These are phyloP conservation scores for Alternaria sp. DNA, from an alignment of 2,329 filamentous ascomycete genomes.

Conservation along the genomic window DNA sequence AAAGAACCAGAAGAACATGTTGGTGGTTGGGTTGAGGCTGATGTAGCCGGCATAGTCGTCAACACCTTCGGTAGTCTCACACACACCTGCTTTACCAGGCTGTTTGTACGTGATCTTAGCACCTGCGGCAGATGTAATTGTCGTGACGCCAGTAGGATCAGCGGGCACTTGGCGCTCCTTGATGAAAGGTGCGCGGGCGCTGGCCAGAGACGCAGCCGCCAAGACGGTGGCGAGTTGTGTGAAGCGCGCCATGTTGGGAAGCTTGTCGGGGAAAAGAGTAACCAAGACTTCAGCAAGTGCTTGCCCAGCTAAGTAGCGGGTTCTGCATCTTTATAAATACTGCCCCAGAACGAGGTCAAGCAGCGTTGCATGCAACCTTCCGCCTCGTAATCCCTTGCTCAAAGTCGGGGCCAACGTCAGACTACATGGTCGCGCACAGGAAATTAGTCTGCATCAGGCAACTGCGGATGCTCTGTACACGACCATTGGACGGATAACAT, in stretches of 20 bases:
- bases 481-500: constrained; percentile 24
- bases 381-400: neutral
- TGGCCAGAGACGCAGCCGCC: constrained; percentile 26
- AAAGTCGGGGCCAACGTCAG: neutral
- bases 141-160: constrained; percentile 42
- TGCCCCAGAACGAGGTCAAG: neutral
- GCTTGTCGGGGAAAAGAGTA: constrained; percentile 16
- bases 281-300: constrained; percentile 8
- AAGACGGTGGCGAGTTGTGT: constrained; percentile 32
- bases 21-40: constrained; percentile 45
- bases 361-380: neutral
- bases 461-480: constrained; percentile 5
- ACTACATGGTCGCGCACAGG: constrained; percentile 10
- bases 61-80: constrained; percentile 49
- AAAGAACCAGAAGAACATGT: constrained; percentile 59
- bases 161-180: constrained; percentile 41
- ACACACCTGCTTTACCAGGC: constrained; percentile 53
- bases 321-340: constrained; percentile 17
- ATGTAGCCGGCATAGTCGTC: constrained; percentile 51
- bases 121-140: constrained; percentile 46
- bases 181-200: constrained; percentile 36
- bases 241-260: constrained; percentile 35
- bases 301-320: constrained; percentile 4
- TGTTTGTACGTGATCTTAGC: constrained; percentile 48
- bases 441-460: constrained; percentile 24